Evolutionary conservation across 73 alveolate genomes (phyloP), one percentile per base, ranked within the genome.

Genomic region (Symbiodinium pilosum): DNA sequence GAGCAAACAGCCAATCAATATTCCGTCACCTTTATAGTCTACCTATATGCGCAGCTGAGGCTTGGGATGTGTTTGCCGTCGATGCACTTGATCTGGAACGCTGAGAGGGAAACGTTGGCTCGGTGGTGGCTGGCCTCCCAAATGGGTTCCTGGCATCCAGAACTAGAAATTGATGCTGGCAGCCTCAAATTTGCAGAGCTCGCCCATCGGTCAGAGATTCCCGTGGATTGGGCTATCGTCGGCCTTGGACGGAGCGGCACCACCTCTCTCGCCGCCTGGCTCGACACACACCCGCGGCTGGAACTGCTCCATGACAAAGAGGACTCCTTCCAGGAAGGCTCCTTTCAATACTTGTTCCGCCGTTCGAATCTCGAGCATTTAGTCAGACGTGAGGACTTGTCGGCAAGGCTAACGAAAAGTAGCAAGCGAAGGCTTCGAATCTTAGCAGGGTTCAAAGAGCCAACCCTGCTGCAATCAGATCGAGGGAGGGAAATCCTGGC

Each of bases 231-330:
- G 96, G 96, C 96, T 40, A 69, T 91, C 51, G 43, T 91, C 26
- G 96, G 96, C 28, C 52, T 91, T n/a, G 96, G 96, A 2, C 87
- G 96, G 14, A 68, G 88, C 34, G 96, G 96, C 16, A 91, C 96
- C 56, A 91, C 81, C 44, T 42, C 81, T 6, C 88, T 91, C 47
- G 96, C 96, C 2, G 73, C 96, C 5, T 91, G 96, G 96, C 43
- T 91, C 77, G 96, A 71, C 47, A 30, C 38, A 4, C 96, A 91
- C 43, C 96, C 96, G 4, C 47, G 52, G 30, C 51, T 91, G 40
- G 54, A 69, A 87, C 87, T 91, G 81, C 42, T 91, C 34, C 39
- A n/a, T n/a, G 73, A 68, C n/a, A 42, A 24, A n/a, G 26, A 32
- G 54, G 96, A 91, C 64, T 26, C 12, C 36, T 91, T 91, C 84